These are phyloP conservation scores for Lasiosphaeria hispida DNA, from an alignment of 495 filamentous ascomycete species.

Conservation along the genomic window DNA sequence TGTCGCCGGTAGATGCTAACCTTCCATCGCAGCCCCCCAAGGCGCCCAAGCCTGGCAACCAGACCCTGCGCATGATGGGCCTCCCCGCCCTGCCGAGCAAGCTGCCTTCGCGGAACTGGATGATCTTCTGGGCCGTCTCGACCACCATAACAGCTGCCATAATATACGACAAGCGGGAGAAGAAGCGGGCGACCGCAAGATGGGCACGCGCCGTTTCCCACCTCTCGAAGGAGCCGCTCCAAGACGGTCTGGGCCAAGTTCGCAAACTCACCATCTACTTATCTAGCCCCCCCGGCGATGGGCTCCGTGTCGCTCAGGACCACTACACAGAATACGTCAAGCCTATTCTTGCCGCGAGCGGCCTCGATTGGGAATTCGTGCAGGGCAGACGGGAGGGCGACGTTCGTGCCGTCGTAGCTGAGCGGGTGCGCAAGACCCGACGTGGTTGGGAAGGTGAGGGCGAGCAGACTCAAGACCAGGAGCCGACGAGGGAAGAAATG, in stretches of 20 bases:
- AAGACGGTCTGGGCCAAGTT: constrained; percentile 59
- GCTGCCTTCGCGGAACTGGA: constrained; percentile 95
- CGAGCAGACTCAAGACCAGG: constrained; percentile 36
- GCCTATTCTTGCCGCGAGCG: constrained; percentile 83
- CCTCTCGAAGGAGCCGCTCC: constrained; percentile 72
- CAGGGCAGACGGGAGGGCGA: constrained; percentile 89
- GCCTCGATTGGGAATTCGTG: constrained; percentile 91
- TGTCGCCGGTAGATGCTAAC: constrained; percentile 14
- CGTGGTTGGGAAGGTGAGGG: constrained; percentile 57
- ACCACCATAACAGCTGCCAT: constrained; percentile 73
- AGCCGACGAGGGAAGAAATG: constrained; percentile 53
- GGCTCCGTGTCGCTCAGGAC: constrained; percentile 75
- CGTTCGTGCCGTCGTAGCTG: constrained; percentile 75
- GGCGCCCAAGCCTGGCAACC: constrained; percentile 58
- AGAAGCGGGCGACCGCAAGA: constrained; percentile 74
- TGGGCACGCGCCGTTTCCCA: constrained; percentile 89
- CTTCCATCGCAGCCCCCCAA: constrained; percentile 34
- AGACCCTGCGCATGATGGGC: constrained; percentile 73
- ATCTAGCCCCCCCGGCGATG: constrained; percentile 80
- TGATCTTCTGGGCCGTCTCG: constrained; percentile 84
- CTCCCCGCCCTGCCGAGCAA: constrained; percentile 76
- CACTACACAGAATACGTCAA: constrained; percentile 96
- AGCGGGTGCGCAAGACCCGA: constrained; percentile 70
- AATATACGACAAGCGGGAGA: constrained; percentile 88
- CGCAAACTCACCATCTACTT: constrained; percentile 86